phyloP scores from a whole-genome alignment of 2,329 filamentous ascomycete genomes.

The Xylaria multiplex region DNA sequence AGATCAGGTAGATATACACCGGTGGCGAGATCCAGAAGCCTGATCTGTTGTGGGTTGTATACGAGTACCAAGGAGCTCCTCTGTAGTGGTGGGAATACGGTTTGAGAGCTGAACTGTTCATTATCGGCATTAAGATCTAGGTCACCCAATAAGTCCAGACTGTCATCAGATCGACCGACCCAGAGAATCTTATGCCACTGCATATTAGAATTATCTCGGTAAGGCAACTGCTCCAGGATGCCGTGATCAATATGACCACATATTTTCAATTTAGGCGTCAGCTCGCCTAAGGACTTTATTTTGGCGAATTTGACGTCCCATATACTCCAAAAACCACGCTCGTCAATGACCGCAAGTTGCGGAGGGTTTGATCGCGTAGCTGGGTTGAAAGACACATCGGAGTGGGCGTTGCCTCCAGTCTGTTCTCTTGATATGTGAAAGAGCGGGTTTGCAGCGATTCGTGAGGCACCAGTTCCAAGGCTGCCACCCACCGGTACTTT shows the following conservation, averaged over 20 bases:
- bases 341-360: constrained; percentile 74
- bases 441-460: constrained; percentile 66
- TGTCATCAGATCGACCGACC: constrained; percentile 48
- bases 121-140: constrained; percentile 52
- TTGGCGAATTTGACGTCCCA: constrained; percentile 66
- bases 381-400: constrained; percentile 73
- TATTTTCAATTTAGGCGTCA: constrained; percentile 49
- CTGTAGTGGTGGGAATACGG: constrained; percentile 52
- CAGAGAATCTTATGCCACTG: constrained; percentile 58
- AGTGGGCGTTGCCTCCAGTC: constrained; percentile 66
- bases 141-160: constrained; percentile 48
- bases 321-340: constrained; percentile 72
- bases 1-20: constrained; percentile 45
- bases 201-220: constrained; percentile 44
- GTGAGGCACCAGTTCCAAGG: constrained; percentile 53
- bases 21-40: constrained; percentile 44
- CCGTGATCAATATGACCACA: constrained; percentile 59
- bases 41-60: constrained; percentile 45
- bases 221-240: constrained; percentile 50
- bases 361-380: constrained; percentile 59
- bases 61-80: constrained; percentile 67
- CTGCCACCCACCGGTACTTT: constrained; percentile 42
- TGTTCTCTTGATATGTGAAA: constrained; percentile 61
- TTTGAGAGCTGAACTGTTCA: constrained; percentile 33
- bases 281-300: constrained; percentile 49